These are phyloP conservation scores for Alternaria incomplexa DNA, from an alignment of 2,329 filamentous ascomycete species.

Conservation along the genomic window DNA sequence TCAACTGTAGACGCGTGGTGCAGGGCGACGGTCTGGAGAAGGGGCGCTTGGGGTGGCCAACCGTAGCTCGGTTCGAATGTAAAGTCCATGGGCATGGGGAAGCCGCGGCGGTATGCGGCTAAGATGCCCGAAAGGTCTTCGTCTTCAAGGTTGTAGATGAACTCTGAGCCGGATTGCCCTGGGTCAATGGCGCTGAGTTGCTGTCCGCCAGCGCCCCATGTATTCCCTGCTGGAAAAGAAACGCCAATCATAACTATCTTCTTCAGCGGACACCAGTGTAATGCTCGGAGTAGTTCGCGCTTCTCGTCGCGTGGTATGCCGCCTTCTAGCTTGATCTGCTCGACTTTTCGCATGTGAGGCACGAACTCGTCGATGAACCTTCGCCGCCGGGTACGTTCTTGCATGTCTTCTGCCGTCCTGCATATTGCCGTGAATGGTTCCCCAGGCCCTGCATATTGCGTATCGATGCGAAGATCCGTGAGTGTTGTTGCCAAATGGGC, in stretches of 20 bases:
- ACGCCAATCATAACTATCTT: slow-evolving; percentile 56
- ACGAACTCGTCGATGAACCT: slow-evolving; percentile 54
- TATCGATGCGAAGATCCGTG: slow-evolving; percentile 52
- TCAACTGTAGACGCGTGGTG: slow-evolving; percentile 50
- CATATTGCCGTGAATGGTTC: slow-evolving; percentile 41
- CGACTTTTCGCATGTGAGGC: slow-evolving; percentile 49
- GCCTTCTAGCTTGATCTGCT: slow-evolving; percentile 56
- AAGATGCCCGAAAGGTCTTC: slow-evolving; percentile 36
- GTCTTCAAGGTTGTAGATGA: slow-evolving; percentile 34
- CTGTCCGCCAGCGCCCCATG: slow-evolving; percentile 49
- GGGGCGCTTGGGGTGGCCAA: slow-evolving; percentile 48
- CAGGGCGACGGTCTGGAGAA: slow-evolving; percentile 52
- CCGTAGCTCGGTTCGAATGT: slow-evolving; percentile 49
- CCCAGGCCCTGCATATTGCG: slow-evolving; percentile 36
- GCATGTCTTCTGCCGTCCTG: slow-evolving; percentile 16
- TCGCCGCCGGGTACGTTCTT: slow-evolving; percentile 37
- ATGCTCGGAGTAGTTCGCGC: slow-evolving; percentile 52
- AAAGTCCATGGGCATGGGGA: slow-evolving; percentile 25
- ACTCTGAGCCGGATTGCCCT: slow-evolving; percentile 23
- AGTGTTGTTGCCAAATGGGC: slow-evolving; percentile 49
- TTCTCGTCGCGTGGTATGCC: slow-evolving; percentile 56
- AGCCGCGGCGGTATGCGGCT: slow-evolving; percentile 31
- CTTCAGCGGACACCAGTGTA: slow-evolving; percentile 50
- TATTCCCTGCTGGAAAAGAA: slow-evolving; percentile 53
- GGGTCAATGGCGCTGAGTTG: slow-evolving; percentile 40